Conservation (phyloP, 2,329 filamentous ascomycete species). For the Tolypocladium amazonense region DNA sequence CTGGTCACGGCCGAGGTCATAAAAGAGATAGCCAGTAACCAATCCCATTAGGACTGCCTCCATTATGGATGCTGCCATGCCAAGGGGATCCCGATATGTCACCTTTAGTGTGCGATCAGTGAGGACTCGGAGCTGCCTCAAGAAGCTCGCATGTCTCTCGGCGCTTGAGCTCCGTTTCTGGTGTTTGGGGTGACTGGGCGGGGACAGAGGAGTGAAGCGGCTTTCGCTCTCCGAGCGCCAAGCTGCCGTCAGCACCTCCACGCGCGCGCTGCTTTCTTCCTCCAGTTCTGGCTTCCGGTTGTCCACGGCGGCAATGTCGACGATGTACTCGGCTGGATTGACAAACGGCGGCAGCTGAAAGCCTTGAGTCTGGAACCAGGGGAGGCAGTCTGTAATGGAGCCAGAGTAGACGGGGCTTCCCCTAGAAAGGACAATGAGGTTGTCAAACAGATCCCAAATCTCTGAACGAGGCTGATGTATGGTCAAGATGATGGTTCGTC, state of each 20-base stretch:
- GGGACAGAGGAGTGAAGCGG: slow-evolving; percentile 12
- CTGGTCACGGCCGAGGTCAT: slow-evolving; percentile 51
- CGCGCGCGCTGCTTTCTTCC: slow-evolving; percentile 43
- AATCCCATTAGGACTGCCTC: slow-evolving; percentile 63
- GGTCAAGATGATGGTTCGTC: slow-evolving; percentile 60
- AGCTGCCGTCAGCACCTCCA: slow-evolving; percentile 47
- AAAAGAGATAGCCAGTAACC: slow-evolving; percentile 65
- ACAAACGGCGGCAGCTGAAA: slow-evolving; percentile 58
- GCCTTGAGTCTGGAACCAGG: slow-evolving; percentile 53
- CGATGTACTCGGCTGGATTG: slow-evolving; percentile 67
- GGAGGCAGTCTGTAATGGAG: slow-evolving; percentile 41
- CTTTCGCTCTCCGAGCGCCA: slow-evolving; percentile 39
- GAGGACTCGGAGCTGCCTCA: slow-evolving; percentile 53
- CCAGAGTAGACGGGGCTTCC: slow-evolving; percentile 63
- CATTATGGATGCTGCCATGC: slow-evolving; percentile 58
- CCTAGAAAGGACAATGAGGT: slow-evolving; percentile 55
- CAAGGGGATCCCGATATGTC: slow-evolving; percentile 67
- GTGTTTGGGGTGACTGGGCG: neutral
- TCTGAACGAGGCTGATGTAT: slow-evolving; percentile 72
- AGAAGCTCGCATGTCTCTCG: slow-evolving; percentile 41
- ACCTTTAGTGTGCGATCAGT: slow-evolving; percentile 60
- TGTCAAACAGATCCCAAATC: slow-evolving; percentile 70
- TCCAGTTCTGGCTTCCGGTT: slow-evolving; percentile 60
- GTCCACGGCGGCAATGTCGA: slow-evolving; percentile 66
- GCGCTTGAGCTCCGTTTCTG: slow-evolving; percentile 11